Evolutionary conservation across 495 filamentous ascomycete genomes (phyloP).

Genomic region (Clavariopsis aquatica): DNA sequence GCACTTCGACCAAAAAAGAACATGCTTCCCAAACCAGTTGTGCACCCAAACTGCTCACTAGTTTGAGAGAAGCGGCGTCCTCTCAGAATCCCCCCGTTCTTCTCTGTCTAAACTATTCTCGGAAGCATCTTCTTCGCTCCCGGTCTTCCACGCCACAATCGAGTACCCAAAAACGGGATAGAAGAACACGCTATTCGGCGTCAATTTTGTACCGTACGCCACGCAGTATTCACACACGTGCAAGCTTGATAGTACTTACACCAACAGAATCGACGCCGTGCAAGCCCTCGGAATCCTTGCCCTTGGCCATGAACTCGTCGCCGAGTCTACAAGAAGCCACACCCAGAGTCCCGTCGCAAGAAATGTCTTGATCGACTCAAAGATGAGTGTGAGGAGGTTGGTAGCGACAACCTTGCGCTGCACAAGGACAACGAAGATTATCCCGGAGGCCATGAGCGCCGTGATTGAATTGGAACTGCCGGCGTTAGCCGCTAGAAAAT

Average conservation of each 20-base stretch:
- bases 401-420: background rate
- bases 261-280: constrained; percentile 1
- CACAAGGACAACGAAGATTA: constrained; percentile 5
- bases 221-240: background rate
- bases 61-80: background rate
- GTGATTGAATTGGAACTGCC: background rate
- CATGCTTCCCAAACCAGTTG: too few relatives aligned
- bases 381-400: background rate
- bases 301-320: background rate
- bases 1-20: too few relatives aligned
- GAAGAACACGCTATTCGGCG: background rate
- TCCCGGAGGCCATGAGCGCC: background rate
- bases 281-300: background rate
- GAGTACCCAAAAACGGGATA: background rate
- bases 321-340: constrained; percentile 5
- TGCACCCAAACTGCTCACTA: too few relatives aligned
- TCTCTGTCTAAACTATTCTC: background rate
- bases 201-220: background rate
- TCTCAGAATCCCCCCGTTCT: background rate
- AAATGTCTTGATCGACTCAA: background rate
- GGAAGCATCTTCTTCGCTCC: background rate
- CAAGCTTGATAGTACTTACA: background rate
- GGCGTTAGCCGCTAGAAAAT: background rate
- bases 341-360: constrained; percentile 7
- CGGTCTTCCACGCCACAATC: background rate